Base-by-base conservation (phyloP, 2,329 filamentous ascomycete species). In the Esteya vermicola region DNA sequence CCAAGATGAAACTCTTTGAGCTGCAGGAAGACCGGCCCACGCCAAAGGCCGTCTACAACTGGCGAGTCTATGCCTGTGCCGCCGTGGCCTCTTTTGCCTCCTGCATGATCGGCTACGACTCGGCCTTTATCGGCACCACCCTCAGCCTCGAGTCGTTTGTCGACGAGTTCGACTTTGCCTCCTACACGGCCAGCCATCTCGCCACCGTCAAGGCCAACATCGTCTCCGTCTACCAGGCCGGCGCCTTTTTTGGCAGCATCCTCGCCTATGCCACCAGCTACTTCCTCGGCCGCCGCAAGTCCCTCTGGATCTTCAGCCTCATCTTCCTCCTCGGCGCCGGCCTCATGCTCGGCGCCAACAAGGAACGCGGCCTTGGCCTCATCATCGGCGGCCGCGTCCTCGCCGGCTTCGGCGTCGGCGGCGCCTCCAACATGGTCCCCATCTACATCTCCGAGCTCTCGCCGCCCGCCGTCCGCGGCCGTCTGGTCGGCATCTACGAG, bases 191-290 rank as follows among this genome's bases (percentile, higher is more conserved):
- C 0, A 41, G 50, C 4, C 52, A 70, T n/a, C 60, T 76, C 21
- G 68, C 75, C 23, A 58, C 81, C 4, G 62, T 81, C 36, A 78
- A 75, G 51, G 65, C 78, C 50, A 89, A 88, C 56, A 85, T 88
- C 45, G 82, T 86, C 38, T 85, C 79, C 21, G 72, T 81, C 40
- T 88, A 85, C 61, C 84, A 89, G 58, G 84, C 83, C 9, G 83
- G 83, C 43, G 82, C 82, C 44, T 88, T 91, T 62, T 88, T 89
- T 50, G 84, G 84, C 38, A 74, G 78, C n/a, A 60, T 85, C 31
- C 68, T 72, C 44, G 80, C 76, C 42, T 86, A 81, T 49, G 67
- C 63, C 9, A 68, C 73, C 26, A 75, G 71, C 23, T 76, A 80
- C 61, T 82, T 70, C 54, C 61, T 79, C 45, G 82, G 82, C 22